Conservation (phyloP, 1,284 basidiomycete genomes). For the Singerocomus inundabilis region DNA sequence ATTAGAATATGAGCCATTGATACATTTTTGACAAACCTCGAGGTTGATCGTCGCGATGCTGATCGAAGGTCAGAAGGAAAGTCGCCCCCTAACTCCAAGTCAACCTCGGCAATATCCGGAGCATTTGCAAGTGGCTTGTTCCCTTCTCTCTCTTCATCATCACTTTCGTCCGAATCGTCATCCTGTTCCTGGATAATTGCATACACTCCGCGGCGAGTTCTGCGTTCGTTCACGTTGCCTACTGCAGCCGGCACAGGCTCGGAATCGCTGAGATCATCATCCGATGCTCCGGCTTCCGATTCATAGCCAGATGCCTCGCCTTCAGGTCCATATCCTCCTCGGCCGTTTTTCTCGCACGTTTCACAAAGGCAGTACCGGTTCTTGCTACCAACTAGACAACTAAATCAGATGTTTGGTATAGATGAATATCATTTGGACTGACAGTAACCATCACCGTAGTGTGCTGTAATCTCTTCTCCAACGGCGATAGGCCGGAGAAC, state of each 20-base stretch:
- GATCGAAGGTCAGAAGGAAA: conserved; percentile 27
- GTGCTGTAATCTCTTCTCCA: conserved; percentile 85
- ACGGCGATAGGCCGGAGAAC: conserved; percentile 76
- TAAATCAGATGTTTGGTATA: conserved; percentile 17
- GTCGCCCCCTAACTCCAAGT: conserved; percentile 54
- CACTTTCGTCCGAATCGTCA: conserved; percentile 53
- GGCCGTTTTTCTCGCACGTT: conserved; percentile 77
- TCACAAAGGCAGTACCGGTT: conserved; percentile 89
- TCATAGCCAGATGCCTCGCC: conserved; percentile 48
- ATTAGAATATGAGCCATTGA: conserved; percentile 14
- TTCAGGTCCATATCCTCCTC: conserved; percentile 72
- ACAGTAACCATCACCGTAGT: conserved; percentile 86
- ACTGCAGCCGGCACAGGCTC: conserved; percentile 37
- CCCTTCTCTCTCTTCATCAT: conserved; percentile 48
- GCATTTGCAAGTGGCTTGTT: conserved; percentile 44
- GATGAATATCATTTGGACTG: conserved; percentile 34
- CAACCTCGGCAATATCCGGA: conserved; percentile 45
- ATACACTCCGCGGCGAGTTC: conserved; percentile 76
- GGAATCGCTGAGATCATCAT: conserved; percentile 42
- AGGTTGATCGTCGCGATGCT: conserved; percentile 26
- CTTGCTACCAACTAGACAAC: conserved; percentile 68
- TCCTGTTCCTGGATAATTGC: conserved; percentile 59
- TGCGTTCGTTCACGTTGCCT: conserved; percentile 63
- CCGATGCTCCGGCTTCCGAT: conserved; percentile 44
- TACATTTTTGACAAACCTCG: conserved; percentile 27